Base-by-base conservation (phyloP, 306 rosid species). In the Dryas alaskensis region DNA sequence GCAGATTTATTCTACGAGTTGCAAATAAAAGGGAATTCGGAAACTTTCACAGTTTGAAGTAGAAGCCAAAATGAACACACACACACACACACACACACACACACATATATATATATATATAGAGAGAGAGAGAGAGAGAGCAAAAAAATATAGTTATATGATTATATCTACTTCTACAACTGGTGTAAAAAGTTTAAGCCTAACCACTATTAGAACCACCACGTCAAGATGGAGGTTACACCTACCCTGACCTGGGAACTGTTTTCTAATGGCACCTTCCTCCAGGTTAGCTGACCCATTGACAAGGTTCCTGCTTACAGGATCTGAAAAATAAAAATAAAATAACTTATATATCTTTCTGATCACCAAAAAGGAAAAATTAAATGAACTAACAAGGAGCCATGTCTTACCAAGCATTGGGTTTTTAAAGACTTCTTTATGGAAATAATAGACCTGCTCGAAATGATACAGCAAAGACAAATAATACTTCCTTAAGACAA, bases 371-470 rank as follows among this genome's bases (percentile, higher is more conserved):
- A 60, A 82, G 60, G 25, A 19, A 47, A 7, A 73, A 51, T 49
- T 45, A 31, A 65, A 55, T 14, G 39, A 69, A 48, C 10, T 57
- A 74, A 74, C 22, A 4, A 62, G 57, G 67, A 72, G 52, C 51
- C 45, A 7, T 75, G 68, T 47, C 63, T 53, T 81, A 88, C 98
- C 94, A 67, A 69, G 73, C 54, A 55, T 43, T 64, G 75, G 58
- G 70, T 73, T 10, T 57, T 83, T 78, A 80, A 77, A 73, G 27
- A 65, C 85, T 81, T 86, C 86, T 81, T 79, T 88, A 70, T 74
- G 83, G 83, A 92, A 80, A 80, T 83, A 90, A 80, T 92, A 90
- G 65, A 79, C 91, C 86, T 92, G 98, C 92, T 90, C 98, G 31
- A 90, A 92, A 81, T 87, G 89, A 84, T 83, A 90, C 65, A 92